Base-by-base conservation (phyloP, 1,139 yeast genomes). In the Yamadazyma epiphylla region DNA sequence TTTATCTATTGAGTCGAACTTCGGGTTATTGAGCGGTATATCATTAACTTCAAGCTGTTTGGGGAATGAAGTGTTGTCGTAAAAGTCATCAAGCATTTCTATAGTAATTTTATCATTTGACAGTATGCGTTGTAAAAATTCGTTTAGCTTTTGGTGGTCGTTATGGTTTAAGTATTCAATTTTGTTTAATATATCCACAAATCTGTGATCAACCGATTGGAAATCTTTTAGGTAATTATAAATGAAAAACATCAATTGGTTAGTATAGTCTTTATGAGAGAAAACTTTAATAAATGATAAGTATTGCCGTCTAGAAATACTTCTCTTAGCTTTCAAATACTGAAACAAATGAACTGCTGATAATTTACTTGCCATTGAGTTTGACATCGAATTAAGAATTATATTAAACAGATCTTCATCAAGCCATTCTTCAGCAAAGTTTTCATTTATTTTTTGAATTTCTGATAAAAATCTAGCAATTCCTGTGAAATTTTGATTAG, bases 401-500 rank as follows among this genome's bases (percentile, higher is more conserved):
- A 66, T 58, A 24, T 53, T 40, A 30, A 46, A 48, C 62, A 63
- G 67, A 12, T 58, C 60, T 0, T 27, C 19, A 33, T 61, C 48
- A 3, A 65, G 42, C 60, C 60, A 56, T 9, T 50, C 45, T 1
- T 22, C 15, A 8, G 37, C 14, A 17, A 52, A 43, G 4, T 36
- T 27, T 0, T 43, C 32, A 26, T 59, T 50, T 12, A 45, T 15
- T 13, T 41, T 34, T 17, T 51, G 45, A 6, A 64, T 31, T 5
- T 42, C 42, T 4, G 36, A 29, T 9, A 67, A 41, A 0, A 53
- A 55, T 22, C 46, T 41, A 0, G 52, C 50, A 2, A 55, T 41
- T 0, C 64, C 70, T 0, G 64, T 48, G 28, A 61, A 59, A 37
- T 64, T 65, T 35, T 64, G 71, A 35, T 57, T 49, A 11, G 55